phyloP scores from a whole-genome alignment of 2,329 filamentous ascomycete species.

The Beauveria sp. region DNA sequence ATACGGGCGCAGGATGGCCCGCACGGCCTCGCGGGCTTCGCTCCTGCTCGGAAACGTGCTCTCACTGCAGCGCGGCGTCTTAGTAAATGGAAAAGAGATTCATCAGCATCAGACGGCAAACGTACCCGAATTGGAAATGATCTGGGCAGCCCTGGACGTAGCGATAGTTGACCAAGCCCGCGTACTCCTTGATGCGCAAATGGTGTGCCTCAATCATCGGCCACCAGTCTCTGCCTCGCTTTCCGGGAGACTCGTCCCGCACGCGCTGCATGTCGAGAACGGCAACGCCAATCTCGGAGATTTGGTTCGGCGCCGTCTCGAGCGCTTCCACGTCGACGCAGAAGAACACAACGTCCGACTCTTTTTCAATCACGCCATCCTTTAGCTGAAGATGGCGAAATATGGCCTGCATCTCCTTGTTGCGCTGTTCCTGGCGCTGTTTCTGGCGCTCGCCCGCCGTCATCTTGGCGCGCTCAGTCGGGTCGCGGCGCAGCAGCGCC shows the following conservation, averaged over 20 bases:
- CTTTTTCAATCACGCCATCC: neutral
- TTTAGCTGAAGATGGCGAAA: constrained; percentile 64
- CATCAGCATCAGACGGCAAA: neutral
- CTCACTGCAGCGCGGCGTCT: constrained; percentile 21
- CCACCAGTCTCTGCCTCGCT: constrained; percentile 59
- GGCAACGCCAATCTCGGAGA: constrained; percentile 84
- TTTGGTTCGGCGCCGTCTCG: constrained; percentile 54
- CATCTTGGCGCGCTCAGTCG: neutral
- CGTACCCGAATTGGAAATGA: constrained; percentile 65
- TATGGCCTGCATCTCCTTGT: constrained; percentile 52
- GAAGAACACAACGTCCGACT: constrained; percentile 50
- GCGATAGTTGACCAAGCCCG: constrained; percentile 54
- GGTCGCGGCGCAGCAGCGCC: neutral
- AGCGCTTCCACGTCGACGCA: constrained; percentile 77
- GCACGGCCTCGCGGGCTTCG: constrained; percentile 28
- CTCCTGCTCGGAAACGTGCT: constrained; percentile 32
- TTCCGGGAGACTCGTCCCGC: constrained; percentile 48
- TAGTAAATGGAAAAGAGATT: neutral
- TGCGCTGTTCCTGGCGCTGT: constrained; percentile 40
- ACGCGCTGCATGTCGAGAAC: constrained; percentile 64
- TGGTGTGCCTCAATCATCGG: constrained; percentile 61
- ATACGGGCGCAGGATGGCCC: constrained; percentile 27
- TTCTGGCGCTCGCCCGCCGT: constrained; percentile 27
- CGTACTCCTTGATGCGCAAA: constrained; percentile 65
- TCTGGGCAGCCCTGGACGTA: constrained; percentile 69